Conservation (phyloP, 2,329 filamentous ascomycete species). For the Diplodia scrobiculata region DNA sequence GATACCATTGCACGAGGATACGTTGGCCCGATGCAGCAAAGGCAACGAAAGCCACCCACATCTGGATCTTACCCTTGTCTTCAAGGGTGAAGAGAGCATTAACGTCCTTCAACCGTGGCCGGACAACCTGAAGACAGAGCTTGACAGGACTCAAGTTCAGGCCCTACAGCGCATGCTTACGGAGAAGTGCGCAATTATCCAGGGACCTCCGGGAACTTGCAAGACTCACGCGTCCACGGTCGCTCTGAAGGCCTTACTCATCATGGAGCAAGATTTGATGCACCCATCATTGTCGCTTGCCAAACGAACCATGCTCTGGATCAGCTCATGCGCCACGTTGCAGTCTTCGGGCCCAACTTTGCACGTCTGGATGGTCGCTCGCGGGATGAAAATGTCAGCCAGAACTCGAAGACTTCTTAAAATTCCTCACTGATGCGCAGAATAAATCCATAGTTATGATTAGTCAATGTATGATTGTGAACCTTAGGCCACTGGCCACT, state of each 20-base stretch:
- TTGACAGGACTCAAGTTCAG: constrained; percentile 71
- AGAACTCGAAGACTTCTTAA: constrained; percentile 34
- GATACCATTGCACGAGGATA: no score
- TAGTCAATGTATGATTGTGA: not conserved
- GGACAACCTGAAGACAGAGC: constrained; percentile 44
- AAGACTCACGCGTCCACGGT: constrained; percentile 82
- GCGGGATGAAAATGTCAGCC: constrained; percentile 60
- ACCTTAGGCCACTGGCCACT: not conserved
- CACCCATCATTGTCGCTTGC: constrained; percentile 76
- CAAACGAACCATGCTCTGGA: constrained; percentile 92
- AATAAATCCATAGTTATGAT: not conserved
- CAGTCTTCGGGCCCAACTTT: constrained; percentile 64
- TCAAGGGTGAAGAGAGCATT: constrained; percentile 46
- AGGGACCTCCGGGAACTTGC: constrained; percentile 67
- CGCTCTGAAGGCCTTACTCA: constrained; percentile 66
- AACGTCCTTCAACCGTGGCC: constrained; percentile 62
- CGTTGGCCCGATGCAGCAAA: no score
- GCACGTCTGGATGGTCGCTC: constrained; percentile 70
- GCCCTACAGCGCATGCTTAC: constrained; percentile 72
- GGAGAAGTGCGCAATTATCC: constrained; percentile 71
- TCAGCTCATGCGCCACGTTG: constrained; percentile 69
- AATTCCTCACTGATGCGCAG: not conserved
- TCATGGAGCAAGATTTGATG: constrained; percentile 55
- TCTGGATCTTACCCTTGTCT: constrained; percentile 54
- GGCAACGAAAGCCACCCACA: constrained; percentile 47